phyloP scores from a whole-genome alignment of 305 asterid species.

The Fraxinus angustifolia region DNA sequence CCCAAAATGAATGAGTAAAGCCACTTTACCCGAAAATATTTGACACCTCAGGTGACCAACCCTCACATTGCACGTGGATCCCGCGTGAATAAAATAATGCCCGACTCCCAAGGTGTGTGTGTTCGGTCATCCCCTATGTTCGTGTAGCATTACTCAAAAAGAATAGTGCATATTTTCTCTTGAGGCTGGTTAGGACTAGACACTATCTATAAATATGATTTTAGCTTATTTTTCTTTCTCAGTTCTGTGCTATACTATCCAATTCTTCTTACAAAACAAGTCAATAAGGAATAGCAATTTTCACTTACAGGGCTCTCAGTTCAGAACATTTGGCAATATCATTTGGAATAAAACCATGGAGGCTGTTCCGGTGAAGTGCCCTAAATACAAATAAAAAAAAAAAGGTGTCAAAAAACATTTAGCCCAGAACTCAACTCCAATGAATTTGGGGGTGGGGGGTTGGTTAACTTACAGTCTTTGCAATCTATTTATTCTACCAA shows the following conservation, averaged over 20 bases:
- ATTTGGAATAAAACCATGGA: slow-evolving; percentile 73
- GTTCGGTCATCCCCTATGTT: no score
- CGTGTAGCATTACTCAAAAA: no score
- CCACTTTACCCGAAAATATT: no score
- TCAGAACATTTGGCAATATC: slow-evolving; percentile 73
- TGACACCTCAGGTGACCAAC: no score
- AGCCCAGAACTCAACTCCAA: background rate
- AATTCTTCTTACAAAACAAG: background rate
- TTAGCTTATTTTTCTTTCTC: background rate
- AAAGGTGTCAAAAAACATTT: background rate
- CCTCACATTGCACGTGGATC: no score
- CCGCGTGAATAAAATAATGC: no score
- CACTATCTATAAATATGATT: background rate
- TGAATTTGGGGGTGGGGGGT: background rate
- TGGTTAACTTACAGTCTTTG: slow-evolving; percentile 70
- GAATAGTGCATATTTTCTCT: background rate
- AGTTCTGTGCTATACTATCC: background rate
- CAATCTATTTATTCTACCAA: slow-evolving; percentile 60
- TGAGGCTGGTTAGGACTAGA: no score
- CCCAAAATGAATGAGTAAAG: background rate
- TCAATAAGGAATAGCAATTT: background rate
- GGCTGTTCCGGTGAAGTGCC: slow-evolving; percentile 89
- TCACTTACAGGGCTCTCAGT: slow-evolving; percentile 81
- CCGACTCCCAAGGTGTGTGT: no score
- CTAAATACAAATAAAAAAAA: slow-evolving; percentile 27